phyloP scores from a whole-genome alignment of 2,329 filamentous ascomycete species.

The Penicillium aurantiogriseum region DNA sequence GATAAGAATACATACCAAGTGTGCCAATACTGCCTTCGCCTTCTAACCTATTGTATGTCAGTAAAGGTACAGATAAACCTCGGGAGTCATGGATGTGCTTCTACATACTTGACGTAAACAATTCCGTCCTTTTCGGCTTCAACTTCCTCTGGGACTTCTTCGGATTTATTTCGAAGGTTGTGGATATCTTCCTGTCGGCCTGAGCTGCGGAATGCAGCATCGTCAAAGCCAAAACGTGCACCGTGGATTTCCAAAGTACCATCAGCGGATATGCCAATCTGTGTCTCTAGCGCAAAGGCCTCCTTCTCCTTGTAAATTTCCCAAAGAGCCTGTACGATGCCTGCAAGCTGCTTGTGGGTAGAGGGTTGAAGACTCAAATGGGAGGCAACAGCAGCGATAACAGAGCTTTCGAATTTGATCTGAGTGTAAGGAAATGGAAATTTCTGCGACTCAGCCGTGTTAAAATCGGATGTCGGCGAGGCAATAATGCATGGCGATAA shows the following conservation, averaged over 20 bases:
- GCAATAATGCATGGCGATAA: conserved; percentile 64
- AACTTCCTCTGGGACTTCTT: conserved; percentile 57
- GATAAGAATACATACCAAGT: conserved; percentile 46
- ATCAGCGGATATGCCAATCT: conserved; percentile 43
- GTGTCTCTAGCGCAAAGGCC: conserved; percentile 60
- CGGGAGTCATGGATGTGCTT: too few species aligned
- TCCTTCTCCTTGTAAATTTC: conserved; percentile 63
- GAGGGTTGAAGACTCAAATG: conserved; percentile 55
- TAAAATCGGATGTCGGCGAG: conserved; percentile 51
- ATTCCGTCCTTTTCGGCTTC: conserved; percentile 70
- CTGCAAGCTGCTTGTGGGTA: conserved; percentile 46
- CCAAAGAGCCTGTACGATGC: conserved; percentile 56
- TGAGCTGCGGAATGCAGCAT: conserved; percentile 63
- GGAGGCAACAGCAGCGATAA: conserved; percentile 41
- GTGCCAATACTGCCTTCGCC: conserved; percentile 68
- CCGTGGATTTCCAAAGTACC: conserved; percentile 52
- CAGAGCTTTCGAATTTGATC: conserved; percentile 47
- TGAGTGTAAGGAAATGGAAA: conserved; percentile 63
- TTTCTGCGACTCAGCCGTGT: conserved; percentile 48
- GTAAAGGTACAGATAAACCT: background rate
- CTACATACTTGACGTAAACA: conserved; percentile 66
- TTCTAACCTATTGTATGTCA: conserved; percentile 39
- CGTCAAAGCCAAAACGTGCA: conserved; percentile 65
- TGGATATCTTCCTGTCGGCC: conserved; percentile 63
- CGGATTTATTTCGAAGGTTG: conserved; percentile 51